phyloP scores from a whole-genome alignment of 257 asterid genomes.

The Solanum gracilifrons region DNA sequence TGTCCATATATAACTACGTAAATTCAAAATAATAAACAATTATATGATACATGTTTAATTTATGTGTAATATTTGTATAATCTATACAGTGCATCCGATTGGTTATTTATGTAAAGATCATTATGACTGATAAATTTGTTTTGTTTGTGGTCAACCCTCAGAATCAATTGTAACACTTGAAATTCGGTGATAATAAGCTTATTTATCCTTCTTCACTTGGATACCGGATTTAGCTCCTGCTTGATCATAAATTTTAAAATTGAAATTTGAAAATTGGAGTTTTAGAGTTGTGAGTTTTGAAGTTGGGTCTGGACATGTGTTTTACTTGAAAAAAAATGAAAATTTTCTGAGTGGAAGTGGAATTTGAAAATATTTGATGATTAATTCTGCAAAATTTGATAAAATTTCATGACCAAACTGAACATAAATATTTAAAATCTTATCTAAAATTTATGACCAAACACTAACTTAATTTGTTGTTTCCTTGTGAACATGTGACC shows the following conservation, averaged over 20 bases:
- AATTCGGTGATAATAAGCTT: not conserved
- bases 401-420: too few species aligned
- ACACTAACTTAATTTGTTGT: not conserved
- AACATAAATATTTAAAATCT: too few species aligned
- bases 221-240: not conserved
- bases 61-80: not conserved
- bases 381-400: too few species aligned
- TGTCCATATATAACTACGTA: not conserved
- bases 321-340: not conserved
- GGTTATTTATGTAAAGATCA: not conserved
- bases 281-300: not conserved
- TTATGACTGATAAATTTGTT: not conserved
- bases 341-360: not conserved
- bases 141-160: not conserved
- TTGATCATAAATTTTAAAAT: too few species aligned
- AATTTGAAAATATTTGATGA: too few species aligned
- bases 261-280: too few species aligned
- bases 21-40: not conserved
- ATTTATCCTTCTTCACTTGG: not conserved
- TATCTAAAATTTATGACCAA: too few species aligned
- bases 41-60: not conserved
- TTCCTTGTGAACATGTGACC: not conserved
- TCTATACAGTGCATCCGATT: not conserved
- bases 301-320: not conserved
- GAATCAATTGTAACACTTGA: not conserved